Evolutionary conservation across 73 alveolate species (phyloP), one percentile per base, ranked within the genome.

Genomic region (Stentor coeruleus): DNA sequence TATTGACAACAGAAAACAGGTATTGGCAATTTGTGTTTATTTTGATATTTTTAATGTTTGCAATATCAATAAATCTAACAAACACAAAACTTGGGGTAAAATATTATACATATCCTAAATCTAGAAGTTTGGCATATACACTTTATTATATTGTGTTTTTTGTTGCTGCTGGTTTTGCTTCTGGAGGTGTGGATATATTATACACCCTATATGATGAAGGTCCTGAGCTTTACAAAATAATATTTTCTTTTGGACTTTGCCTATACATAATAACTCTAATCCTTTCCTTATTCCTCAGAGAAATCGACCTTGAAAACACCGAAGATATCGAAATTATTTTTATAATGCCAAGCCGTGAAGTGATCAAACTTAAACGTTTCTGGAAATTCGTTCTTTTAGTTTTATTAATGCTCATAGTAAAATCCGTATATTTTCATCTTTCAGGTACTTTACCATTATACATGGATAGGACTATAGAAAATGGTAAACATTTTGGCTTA

Each of bases 391-490:
- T 2, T 30, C 26, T 2, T 30, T 66, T 66, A 57, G 14, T 20
- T 28, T 30, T 28, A 15, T 26, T 66, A 15, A 20, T 66, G 14
- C 0, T 57, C 1, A 0, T 28, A 15, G 81, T 66, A n/a, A 66
- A 57, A 30, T 20, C 49, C 20, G 49, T 36, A 30, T 66, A 33
- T 28, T 14, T 15, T 66, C 81, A 66, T 66, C 38, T 66, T 0
- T 15, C 38, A 0, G 30, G 15, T 33, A 66, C 81, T 28, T 2
- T 66, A 0, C 81, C 81, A 0, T 30, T 33, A 15, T 66, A 66
- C 35, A 66, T 66, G 81, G 14, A 28, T 66, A 20, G 81, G 0
- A 57, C n/a, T 33, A 66, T 66, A 15, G 81, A 36, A 66, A 57
- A 66, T 33, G 81, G 49, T 20, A 57, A 36, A 30, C 38, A 66